These are phyloP conservation scores for Trypanosomatidae sp. DNA, from an alignment of 208 protist species.

Conservation along the genomic window DNA sequence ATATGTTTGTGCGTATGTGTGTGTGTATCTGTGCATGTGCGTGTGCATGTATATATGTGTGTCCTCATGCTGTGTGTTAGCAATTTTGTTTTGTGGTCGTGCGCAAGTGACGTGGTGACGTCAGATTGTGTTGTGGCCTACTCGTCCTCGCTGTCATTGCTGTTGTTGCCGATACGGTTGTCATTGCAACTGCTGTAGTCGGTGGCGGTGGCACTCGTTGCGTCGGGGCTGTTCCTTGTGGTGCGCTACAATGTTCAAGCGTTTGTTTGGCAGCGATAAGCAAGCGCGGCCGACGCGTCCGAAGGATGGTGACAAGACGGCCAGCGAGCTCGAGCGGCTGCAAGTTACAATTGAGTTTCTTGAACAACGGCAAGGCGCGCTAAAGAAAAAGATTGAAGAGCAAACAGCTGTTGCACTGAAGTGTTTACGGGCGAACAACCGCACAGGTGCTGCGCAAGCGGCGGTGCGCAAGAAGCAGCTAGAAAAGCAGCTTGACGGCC, in stretches of 20 bases:
- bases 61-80: no score
- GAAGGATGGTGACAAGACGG: constrained; percentile 6
- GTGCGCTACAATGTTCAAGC: constrained; percentile 37
- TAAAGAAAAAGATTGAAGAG: constrained; percentile 81
- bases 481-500: constrained; percentile 65
- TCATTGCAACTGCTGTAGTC: no score
- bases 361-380: constrained; percentile 68
- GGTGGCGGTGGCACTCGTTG: no score
- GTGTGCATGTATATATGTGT: no score
- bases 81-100: no score
- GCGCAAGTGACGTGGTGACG: no score
- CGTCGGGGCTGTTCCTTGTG: no score
- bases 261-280: constrained; percentile 59
- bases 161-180: no score
- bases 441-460: constrained; percentile 62
- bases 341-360: constrained; percentile 63
- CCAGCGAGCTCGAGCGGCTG: constrained; percentile 55
- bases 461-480: constrained; percentile 89
- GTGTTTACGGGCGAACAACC: constrained; percentile 79
- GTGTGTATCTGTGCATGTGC: no score
- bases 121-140: no score
- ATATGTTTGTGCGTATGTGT: no score
- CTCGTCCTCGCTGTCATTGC: no score
- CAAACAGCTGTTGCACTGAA: constrained; percentile 75
- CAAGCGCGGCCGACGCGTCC: constrained; percentile 22